Base-by-base conservation (phyloP, 1,284 basidiomycete genomes). In the Irpex rosettiformis region DNA sequence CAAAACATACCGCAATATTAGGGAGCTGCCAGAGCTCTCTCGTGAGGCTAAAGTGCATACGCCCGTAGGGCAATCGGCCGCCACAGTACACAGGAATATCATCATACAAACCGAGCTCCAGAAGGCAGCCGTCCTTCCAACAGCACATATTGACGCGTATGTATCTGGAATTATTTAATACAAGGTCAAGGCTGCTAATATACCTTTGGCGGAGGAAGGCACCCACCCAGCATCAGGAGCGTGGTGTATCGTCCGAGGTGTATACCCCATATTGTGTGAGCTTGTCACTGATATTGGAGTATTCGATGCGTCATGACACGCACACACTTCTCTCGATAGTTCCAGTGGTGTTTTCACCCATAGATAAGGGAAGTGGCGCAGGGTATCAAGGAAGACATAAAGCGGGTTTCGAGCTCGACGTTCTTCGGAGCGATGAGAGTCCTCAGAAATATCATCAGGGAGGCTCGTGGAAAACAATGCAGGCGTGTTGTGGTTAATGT, bases 1-100 rank as follows among this genome's bases (percentile, higher is more conserved):
- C 16, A 16, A 37, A 21, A 45, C 42, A n/a, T 45, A 45, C 42
- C 7, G 42, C 42, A 16, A 45, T 18, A 18, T 45, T 45, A 3
- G 43, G 43, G 43, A 45, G 43, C 43, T 45, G 43, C 43, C 43
- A 45, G 43, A 45, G 43, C 4, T 45, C 43, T 7, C 43, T 45
- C 2, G 43, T 45, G 2, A 45, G 13, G 8, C 43, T 22, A 5
- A 45, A 45, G 6, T 45, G 43, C 16, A 45, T 18, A 8, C 43
- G 43, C 2, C 43, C 43, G 43, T 22, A 18, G 2, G 43, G 43
- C 6, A 45, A 4, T 18, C 43, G 13, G 3, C 43, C 43, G 21
- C 43, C 43, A 45, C n/a, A 47, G 24, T 37, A 52, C 6, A 52
- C 25, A 7, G 56, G 56, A 7, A 57, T n/a, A 11, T 57, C 49